Percentiles rank a stretch among this genome's conserved stretches.
Conservation (phyloP, 805 yeast species). For the Cyberlindnera veronae region DNA sequence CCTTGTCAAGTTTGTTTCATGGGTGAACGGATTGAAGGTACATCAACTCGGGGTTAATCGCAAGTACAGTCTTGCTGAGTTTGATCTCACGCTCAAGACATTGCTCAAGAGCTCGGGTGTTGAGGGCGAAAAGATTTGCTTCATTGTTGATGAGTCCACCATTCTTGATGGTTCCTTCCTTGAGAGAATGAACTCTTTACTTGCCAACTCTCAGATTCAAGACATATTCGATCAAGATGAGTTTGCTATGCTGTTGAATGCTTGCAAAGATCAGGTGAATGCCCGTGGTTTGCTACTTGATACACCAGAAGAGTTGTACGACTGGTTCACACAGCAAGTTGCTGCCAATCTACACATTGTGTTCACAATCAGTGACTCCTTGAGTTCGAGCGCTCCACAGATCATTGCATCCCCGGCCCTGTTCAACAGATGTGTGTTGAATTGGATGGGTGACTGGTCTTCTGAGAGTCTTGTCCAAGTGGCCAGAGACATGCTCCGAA, state of each 20-base stretch:
- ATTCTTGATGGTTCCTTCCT: conserved; percentile 73
- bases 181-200: conserved; percentile 88
- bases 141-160: conserved; percentile 77
- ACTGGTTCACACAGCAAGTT: conserved; percentile 71
- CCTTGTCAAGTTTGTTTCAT: conserved; percentile 74
- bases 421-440: conserved; percentile 82
- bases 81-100: conserved; percentile 59
- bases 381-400: conserved; percentile 34
- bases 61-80: conserved; percentile 54
- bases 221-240: conserved; percentile 84
- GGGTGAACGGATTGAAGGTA: conserved; percentile 78
- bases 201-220: conserved; percentile 91
- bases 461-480: conserved; percentile 45
- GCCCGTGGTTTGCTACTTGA: conserved; percentile 62
- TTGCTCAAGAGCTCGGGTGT: conserved; percentile 49
- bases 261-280: conserved; percentile 55
- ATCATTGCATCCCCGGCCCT: conserved; percentile 81
- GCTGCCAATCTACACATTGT: conserved; percentile 76
- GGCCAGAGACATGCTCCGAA: conserved; percentile 37
- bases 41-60: conserved; percentile 55
- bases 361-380: conserved; percentile 64
- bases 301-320: conserved; percentile 62
- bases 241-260: conserved; percentile 43
- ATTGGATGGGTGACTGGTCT: conserved; percentile 90
- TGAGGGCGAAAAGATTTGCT: conserved; percentile 60